A percentile compares a stretch with the other conserved stretches of the same genome.
phyloP scores from a whole-genome alignment of 129 eudicot genomes.

The Erigeron canadensis region DNA sequence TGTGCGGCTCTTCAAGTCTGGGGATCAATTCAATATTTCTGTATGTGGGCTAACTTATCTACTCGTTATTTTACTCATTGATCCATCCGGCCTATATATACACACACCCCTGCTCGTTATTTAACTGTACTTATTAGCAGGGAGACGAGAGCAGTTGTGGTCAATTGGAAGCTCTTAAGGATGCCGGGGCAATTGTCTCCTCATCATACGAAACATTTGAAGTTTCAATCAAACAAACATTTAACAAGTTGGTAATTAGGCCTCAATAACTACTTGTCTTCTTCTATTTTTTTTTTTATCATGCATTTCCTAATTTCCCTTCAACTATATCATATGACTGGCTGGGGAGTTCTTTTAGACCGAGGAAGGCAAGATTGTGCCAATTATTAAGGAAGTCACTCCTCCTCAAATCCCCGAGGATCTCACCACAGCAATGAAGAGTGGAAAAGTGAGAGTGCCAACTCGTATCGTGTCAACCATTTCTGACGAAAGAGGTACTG shows the following conservation, averaged over 20 bases:
- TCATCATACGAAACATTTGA: conserved; percentile 92
- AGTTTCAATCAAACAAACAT: conserved; percentile 75
- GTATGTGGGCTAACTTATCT: conserved; percentile 68
- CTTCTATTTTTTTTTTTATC: too few relatives aligned
- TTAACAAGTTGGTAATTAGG: conserved; percentile 73
- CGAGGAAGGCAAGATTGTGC: conserved; percentile 65
- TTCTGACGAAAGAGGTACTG: conserved; percentile 83
- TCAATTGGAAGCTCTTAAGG: conserved; percentile 88
- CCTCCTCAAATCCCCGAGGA: conserved; percentile 97
- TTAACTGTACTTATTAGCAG: conserved; percentile 31
- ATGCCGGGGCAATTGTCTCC: conserved; percentile 93
- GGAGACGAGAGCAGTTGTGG: conserved; percentile 99
- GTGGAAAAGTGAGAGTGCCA: conserved; percentile 95
- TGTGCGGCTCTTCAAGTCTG: conserved; percentile 94
- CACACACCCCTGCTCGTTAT: not conserved
- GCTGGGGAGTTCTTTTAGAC: conserved; percentile 36
- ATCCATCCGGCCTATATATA: too few relatives aligned
- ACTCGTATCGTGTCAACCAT: conserved; percentile 90
- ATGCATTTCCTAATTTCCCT: not conserved
- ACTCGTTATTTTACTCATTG: not conserved
- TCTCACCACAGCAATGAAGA: conserved; percentile 80
- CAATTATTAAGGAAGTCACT: conserved; percentile 66
- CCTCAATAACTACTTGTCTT: not conserved
- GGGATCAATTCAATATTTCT: conserved; percentile 97
- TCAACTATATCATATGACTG: too few relatives aligned